Evolutionary conservation across 2,329 filamentous ascomycete species (phyloP).

Genomic region (Scytalidium lignicola): DNA sequence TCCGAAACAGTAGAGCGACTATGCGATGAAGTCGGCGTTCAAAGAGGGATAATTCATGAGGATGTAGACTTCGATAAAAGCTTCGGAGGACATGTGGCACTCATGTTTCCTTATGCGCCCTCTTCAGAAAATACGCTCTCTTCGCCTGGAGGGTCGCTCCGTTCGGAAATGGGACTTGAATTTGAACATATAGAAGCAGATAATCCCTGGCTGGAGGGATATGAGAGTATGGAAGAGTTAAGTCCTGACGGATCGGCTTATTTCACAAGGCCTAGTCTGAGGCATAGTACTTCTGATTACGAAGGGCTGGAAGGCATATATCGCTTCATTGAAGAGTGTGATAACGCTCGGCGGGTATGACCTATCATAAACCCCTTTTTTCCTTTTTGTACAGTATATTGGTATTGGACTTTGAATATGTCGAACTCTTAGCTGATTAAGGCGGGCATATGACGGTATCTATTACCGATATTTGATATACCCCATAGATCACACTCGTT

Average conservation of each 20-base stretch:
- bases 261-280: constrained; percentile 20
- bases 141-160: constrained; percentile 33
- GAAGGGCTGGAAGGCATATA: constrained; percentile 61
- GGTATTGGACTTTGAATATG: no score
- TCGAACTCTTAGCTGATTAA: neutral
- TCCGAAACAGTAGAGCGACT: constrained; percentile 73
- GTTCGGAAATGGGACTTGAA: constrained; percentile 34
- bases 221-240: constrained; percentile 22
- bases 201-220: constrained; percentile 28
- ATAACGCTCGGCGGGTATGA: constrained; percentile 28
- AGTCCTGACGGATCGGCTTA: constrained; percentile 25
- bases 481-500: neutral
- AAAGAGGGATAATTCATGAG: constrained; percentile 71
- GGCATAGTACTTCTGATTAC: constrained; percentile 45
- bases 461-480: neutral
- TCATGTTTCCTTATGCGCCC: constrained; percentile 84
- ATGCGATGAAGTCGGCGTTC: constrained; percentile 82
- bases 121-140: constrained; percentile 37
- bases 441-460: neutral
- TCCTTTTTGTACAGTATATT: neutral
- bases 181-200: constrained; percentile 22
- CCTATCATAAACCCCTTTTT: neutral
- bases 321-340: constrained; percentile 59
- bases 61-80: constrained; percentile 67
- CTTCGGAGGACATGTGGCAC: constrained; percentile 65